These are phyloP conservation scores for Penicillium parvum DNA, from an alignment of 495 filamentous ascomycete genomes.

Conservation along the genomic window DNA sequence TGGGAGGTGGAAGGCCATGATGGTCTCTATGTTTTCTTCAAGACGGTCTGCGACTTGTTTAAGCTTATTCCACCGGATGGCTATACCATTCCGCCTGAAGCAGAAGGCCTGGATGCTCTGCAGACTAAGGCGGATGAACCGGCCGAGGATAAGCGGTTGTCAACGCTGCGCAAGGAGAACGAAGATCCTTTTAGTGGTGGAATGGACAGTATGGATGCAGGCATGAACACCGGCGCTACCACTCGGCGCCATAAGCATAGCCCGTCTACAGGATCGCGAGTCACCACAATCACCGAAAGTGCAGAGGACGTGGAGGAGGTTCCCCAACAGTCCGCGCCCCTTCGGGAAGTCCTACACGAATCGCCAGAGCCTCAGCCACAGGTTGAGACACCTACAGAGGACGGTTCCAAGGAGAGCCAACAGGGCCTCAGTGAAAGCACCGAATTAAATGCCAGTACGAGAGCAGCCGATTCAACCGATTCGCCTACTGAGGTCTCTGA, in stretches of 20 bases:
- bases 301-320: constrained; percentile 57
- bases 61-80: constrained; percentile 85
- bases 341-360: constrained; percentile 16
- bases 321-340: constrained; percentile 5
- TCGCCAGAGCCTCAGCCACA: constrained; percentile 12
- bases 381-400: constrained; percentile 2
- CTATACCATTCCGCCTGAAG: constrained; percentile 90
- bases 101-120: constrained; percentile 67
- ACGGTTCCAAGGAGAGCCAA: constrained; percentile 5
- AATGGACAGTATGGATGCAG: constrained; percentile 32
- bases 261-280: constrained; percentile 69
- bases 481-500: constrained; percentile 1
- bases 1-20: constrained; percentile 88
- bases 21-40: constrained; percentile 92
- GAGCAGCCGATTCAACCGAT: constrained; percentile 1
- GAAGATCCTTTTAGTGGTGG: constrained; percentile 21
- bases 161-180: constrained; percentile 37
- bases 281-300: constrained; percentile 66
- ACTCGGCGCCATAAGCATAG: constrained; percentile 69
- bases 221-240: constrained; percentile 56
- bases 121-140: constrained; percentile 31
- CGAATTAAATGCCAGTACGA: no score
- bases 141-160: constrained; percentile 41
- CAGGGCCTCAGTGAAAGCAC: constrained; percentile 2
- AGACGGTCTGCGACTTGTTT: constrained; percentile 91